A percentile compares a stretch with the other conserved stretches of the same genome.
Evolutionary conservation across 768 basidiomycete species (phyloP).

Genomic region (Amanita brunnescens): DNA sequence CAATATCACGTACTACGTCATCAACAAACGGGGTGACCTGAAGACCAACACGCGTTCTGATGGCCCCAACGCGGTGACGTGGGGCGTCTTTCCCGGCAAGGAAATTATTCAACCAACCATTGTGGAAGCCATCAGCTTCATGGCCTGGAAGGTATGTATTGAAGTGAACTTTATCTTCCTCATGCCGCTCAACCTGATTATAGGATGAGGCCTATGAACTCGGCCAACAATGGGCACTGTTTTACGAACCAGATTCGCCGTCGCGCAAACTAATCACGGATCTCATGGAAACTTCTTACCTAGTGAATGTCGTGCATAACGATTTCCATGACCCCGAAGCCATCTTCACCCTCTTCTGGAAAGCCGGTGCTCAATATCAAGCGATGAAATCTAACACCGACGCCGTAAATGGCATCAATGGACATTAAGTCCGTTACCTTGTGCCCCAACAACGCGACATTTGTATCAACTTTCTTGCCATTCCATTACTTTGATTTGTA

Average conservation of each 20-base stretch:
- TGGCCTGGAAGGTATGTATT: constrained; percentile 85
- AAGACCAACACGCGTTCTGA: constrained; percentile 92
- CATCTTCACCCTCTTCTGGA: constrained; percentile 83
- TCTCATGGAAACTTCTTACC: constrained; percentile 73
- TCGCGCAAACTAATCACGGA: constrained; percentile 68
- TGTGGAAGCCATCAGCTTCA: constrained; percentile 95
- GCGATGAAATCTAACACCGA: constrained; percentile 27
- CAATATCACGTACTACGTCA: constrained; percentile 93
- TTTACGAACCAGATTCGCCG: constrained; percentile 72
- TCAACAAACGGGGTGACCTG: constrained; percentile 92
- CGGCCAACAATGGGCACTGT: constrained; percentile 81
- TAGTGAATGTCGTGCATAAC: constrained; percentile 96
- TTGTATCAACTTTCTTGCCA: constrained; percentile 15
- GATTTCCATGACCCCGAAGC: constrained; percentile 80
- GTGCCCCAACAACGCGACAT: constrained; percentile 1
- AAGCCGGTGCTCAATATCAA: constrained; percentile 58
- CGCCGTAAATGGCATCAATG: constrained; percentile 37
- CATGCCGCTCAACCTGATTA: constrained; percentile 1
- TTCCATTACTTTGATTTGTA: constrained; percentile 11
- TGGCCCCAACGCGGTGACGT: constrained; percentile 97
- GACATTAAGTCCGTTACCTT: constrained; percentile 20
- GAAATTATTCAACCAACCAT: constrained; percentile 95
- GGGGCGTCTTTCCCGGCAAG: constrained; percentile 97
- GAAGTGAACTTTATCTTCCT: neutral
- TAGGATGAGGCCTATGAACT: constrained; percentile 94